Conservation (phyloP, 2,329 filamentous ascomycete species). For the Cladophialophora bantiana region DNA sequence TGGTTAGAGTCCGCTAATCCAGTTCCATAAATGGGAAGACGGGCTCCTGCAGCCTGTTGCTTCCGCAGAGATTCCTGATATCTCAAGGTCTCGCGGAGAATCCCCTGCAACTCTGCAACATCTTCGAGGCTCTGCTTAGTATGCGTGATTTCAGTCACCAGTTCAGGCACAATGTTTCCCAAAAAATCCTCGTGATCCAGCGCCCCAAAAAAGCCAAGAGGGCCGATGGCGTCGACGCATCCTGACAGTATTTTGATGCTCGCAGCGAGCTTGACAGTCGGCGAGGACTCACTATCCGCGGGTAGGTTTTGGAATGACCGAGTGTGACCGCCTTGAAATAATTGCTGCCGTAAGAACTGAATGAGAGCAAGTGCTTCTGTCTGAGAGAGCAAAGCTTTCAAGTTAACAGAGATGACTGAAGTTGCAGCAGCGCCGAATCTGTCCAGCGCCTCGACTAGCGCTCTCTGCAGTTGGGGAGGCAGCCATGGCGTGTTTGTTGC, state of each 20-base stretch:
- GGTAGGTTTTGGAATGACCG: constrained; percentile 27
- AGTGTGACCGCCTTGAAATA: constrained; percentile 41
- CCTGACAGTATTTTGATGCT: constrained; percentile 53
- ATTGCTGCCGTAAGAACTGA: constrained; percentile 43
- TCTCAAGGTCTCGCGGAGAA: constrained; percentile 55
- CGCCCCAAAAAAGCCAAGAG: constrained; percentile 50
- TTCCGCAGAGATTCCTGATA: constrained; percentile 46
- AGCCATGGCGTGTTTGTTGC: constrained; percentile 26
- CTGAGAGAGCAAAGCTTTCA: constrained; percentile 32
- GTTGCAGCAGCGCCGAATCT: constrained; percentile 26
- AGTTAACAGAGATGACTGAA: constrained; percentile 26
- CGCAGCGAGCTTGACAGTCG: constrained; percentile 43
- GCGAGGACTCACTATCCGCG: not conserved
- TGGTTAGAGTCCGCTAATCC: constrained; percentile 13
- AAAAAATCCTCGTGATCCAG: constrained; percentile 52
- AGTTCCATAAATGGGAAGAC: constrained; percentile 2
- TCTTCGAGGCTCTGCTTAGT: constrained; percentile 57
- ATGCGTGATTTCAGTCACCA: constrained; percentile 57
- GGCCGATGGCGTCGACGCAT: constrained; percentile 56
- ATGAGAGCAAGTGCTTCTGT: constrained; percentile 38
- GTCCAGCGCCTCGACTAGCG: constrained; percentile 30
- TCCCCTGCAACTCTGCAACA: constrained; percentile 54
- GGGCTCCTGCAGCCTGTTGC: constrained; percentile 28
- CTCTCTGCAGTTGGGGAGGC: constrained; percentile 25
- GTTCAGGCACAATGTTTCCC: constrained; percentile 49